These are phyloP conservation scores for Malania oleifera DNA, from an alignment of 164 flowering plant genomes.

Conservation along the genomic window DNA sequence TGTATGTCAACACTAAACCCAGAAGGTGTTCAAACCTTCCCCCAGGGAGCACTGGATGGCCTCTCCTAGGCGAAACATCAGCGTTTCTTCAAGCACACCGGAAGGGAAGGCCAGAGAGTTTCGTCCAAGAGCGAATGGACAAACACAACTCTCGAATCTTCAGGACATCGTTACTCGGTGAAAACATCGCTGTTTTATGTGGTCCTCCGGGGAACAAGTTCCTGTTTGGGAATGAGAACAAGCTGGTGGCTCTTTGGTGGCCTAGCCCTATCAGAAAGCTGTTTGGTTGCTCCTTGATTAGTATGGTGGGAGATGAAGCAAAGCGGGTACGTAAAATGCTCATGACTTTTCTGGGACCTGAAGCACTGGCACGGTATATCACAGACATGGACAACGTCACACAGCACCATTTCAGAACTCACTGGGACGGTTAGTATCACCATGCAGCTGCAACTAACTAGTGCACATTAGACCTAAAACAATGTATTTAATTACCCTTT, in stretches of 20 bases:
- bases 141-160: conserved; percentile 17
- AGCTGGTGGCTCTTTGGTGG: conserved; percentile 27
- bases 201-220: conserved; percentile 30
- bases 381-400: conserved; percentile 18
- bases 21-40: no score
- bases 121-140: conserved; percentile 11
- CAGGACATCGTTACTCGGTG: conserved; percentile 23
- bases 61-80: conserved; percentile 26
- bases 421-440: conserved; percentile 32
- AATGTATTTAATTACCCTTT: no score
- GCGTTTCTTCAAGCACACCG: neutral
- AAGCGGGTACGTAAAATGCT: conserved; percentile 19
- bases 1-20: no score
- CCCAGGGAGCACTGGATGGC: conserved; percentile 35
- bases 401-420: conserved; percentile 12
- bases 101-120: conserved; percentile 13
- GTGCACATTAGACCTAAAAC: no score
- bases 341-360: conserved; percentile 19
- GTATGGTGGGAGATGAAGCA: conserved; percentile 22
- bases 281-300: conserved; percentile 15
- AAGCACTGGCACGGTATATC: conserved; percentile 14
- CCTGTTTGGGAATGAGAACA: conserved; percentile 26
- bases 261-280: conserved; percentile 21
- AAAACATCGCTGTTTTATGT: conserved; percentile 16
- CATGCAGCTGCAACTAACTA: no score